A percentile compares a stretch with the other conserved stretches of the same genome.
These are phyloP conservation scores for Aspergillus panamensis DNA, from an alignment of 495 filamentous ascomycete genomes.

Conservation along the genomic window DNA sequence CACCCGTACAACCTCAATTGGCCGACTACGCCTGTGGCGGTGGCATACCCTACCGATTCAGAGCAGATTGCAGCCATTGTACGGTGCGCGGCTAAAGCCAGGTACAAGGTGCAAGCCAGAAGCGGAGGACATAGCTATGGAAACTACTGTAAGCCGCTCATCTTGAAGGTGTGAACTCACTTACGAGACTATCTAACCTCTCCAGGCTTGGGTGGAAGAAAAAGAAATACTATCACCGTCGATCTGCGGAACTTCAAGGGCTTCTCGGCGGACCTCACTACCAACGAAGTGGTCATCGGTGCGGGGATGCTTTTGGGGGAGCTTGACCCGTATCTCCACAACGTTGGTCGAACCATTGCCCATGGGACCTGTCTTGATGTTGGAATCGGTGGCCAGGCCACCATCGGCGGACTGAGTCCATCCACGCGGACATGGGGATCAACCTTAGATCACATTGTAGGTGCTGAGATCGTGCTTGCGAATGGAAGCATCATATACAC, in stretches of 20 bases:
- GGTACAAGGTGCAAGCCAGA: constrained; percentile 62
- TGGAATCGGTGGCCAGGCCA: constrained; percentile 70
- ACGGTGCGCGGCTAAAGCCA: constrained; percentile 51
- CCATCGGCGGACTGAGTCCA: constrained; percentile 66
- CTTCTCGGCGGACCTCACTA: constrained; percentile 50
- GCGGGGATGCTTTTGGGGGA: constrained; percentile 60
- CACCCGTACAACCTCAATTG: constrained; percentile 62
- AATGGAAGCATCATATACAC: constrained; percentile 48
- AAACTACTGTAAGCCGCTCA: constrained; percentile 39
- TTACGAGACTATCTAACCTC: background rate
- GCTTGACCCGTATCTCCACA: constrained; percentile 52
- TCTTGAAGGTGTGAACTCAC: background rate
- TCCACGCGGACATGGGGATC: constrained; percentile 61
- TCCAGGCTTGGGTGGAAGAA: constrained; percentile 31
- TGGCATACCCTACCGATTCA: constrained; percentile 56
- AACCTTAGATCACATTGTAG: constrained; percentile 60
- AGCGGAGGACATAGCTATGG: constrained; percentile 74
- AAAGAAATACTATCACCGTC: constrained; percentile 43
- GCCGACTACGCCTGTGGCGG: constrained; percentile 55
- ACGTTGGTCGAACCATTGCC: constrained; percentile 58
- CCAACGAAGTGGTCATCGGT: constrained; percentile 60
- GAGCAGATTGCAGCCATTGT: constrained; percentile 58
- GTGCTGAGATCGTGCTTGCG: constrained; percentile 60
- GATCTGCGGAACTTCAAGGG: constrained; percentile 47
- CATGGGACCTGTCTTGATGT: constrained; percentile 66